Evolutionary conservation across 2,329 filamentous ascomycete species (phyloP), one percentile per base, ranked within the genome.

Genomic region (Aschersonia sp.): DNA sequence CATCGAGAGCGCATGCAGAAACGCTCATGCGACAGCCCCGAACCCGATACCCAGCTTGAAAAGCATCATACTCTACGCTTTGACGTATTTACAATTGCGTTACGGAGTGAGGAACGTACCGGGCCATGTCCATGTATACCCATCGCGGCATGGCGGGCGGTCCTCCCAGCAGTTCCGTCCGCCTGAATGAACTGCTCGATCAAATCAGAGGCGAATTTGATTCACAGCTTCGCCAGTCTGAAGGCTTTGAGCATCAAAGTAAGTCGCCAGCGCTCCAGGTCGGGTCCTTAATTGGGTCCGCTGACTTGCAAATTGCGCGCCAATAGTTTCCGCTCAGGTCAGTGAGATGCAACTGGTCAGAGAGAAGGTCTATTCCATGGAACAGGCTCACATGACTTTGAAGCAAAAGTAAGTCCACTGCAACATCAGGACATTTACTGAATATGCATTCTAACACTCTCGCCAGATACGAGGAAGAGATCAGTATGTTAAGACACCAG

Each of bases 281-380:
- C 12, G 8, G 14, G 6, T 42, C 37, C n/a, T 39, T 30, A 11
- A 39, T 45, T 4, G 12, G 30, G 48, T 11, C 14, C 29, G 14
- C 39, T 31, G 35, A 12, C 7, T 41, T 42, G 11, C 6, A 31
- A 31, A 12, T 30, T 44, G 10, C 6, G 35, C 31, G 6, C 33
- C 49, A 57, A 55, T 64, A 96, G 92, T 97, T 61, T 81, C 86
- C 50, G 79, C 81, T 45, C 92, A 98, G 64, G 83, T 96, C 54
- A 83, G 90, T 60, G 92, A 98, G 68, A 92, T 97, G 76, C 87
- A 95, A 63, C 78, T 95, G 60, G 87, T 98, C 45, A 78, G 89
- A 53, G 84, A 89, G 62, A 96, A 95, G 67, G 87, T 98, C 51
- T 96, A 87, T 60, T 79, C 86, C 57, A 80, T 98, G 64, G 92